Conservation (phyloP, 257 asterid species). For the Fraxinus anomala region DNA sequence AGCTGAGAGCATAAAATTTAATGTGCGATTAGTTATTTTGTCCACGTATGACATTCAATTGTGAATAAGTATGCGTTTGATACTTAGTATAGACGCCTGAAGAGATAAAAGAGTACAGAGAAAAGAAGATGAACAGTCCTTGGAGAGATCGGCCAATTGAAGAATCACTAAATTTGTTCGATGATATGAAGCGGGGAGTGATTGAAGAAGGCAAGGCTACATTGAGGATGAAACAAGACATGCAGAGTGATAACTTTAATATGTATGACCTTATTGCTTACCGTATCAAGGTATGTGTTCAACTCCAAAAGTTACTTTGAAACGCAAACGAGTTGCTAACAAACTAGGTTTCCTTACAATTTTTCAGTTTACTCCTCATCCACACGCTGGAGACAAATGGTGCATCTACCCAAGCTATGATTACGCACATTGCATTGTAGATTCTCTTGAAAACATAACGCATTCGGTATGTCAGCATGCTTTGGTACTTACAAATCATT, state of each 20-base stretch:
- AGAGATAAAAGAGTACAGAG: slow-evolving; percentile 87
- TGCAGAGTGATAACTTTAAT: slow-evolving; percentile 92
- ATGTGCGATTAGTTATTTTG: not conserved
- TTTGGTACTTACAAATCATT: not conserved
- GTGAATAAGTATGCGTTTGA: slow-evolving; percentile 13
- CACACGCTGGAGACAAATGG: slow-evolving; percentile 99
- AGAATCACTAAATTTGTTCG: slow-evolving; percentile 78
- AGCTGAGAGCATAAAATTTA: not conserved
- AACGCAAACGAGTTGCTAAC: slow-evolving; percentile 17
- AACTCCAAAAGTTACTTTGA: not conserved
- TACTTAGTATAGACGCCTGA: slow-evolving; percentile 68
- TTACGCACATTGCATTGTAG: slow-evolving; percentile 91
- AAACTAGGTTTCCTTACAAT: slow-evolving; percentile 23
- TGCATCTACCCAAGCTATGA: slow-evolving; percentile 99
- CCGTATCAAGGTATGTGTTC: slow-evolving; percentile 75
- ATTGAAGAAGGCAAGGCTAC: slow-evolving; percentile 93
- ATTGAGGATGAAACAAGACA: slow-evolving; percentile 94
- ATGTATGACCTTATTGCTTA: slow-evolving; percentile 97
- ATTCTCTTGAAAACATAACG: slow-evolving; percentile 89
- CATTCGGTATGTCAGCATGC: slow-evolving; percentile 74
- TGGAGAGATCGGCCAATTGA: slow-evolving; percentile 89
- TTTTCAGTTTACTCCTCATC: slow-evolving; percentile 93
- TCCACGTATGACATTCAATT: slow-evolving; percentile 7
- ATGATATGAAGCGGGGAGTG: slow-evolving; percentile 83
- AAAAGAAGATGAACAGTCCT: slow-evolving; percentile 88